Evolutionary conservation across 1,284 basidiomycete genomes (phyloP), one percentile per base, ranked within the genome.

Genomic region (Cutaneotrichosporon cavernicola): DNA sequence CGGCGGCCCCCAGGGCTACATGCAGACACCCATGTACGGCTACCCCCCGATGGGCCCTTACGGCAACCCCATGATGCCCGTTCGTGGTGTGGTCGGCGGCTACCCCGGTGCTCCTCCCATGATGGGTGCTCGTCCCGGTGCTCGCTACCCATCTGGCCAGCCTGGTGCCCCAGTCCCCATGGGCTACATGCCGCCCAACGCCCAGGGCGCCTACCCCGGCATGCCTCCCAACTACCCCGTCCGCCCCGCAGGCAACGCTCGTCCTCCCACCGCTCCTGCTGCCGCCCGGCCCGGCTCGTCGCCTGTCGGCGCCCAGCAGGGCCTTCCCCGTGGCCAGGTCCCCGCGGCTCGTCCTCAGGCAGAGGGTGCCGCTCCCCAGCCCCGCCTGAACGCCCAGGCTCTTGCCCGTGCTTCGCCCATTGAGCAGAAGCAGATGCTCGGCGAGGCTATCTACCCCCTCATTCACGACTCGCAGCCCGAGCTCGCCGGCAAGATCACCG

Each of bases 371-470:
- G 72, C 72, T 63, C 57, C 68, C 58, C 68, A 72, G 46, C 69
- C 72, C 55, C 73, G 74, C 65, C 75, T 84, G 62, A 83, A 79
- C 68, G 80, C 83, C 36, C 81, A 82, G 62, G 73, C 87, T 32
- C 86, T 97, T 65, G 88, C 89, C 62, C 86, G 83, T 73, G 89
- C 89, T 22, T 84, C 87, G 56, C 89, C 91, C 56, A 86, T 89
- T 84, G 92, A 96, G 81, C 93, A 96, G 86, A 97, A 97, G 86
- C 94, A 97, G 82, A 91, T 94, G 89, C 85, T 97, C 63, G 93
- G 93, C 74, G 93, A 97, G 82, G 86, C 90, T 61, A 88, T 96
- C 72, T 96, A 95, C 83, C 89, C 95, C 85, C 88, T 87, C 78
- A 94, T 96, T 71, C 86, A 85, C 65, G 76, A 83, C 89, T 91